Conservation (phyloP, 805 yeast species). For the Zygosaccharomyces lentus region DNA sequence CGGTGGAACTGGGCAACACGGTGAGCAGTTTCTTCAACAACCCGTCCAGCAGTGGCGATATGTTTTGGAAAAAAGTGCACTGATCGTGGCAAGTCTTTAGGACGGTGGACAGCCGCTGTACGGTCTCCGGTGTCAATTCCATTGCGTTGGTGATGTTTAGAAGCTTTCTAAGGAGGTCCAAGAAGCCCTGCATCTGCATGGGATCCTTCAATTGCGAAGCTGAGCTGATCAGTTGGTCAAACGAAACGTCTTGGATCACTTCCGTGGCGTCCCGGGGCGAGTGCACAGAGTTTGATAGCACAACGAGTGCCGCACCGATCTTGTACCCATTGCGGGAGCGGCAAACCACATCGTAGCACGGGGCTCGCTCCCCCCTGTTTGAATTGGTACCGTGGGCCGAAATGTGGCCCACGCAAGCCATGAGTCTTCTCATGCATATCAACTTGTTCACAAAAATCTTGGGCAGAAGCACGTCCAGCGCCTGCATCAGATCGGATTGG, state of each 20-base stretch:
- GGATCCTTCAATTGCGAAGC: slow-evolving; percentile 27
- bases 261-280: slow-evolving; percentile 22
- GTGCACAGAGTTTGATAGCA: slow-evolving; percentile 28
- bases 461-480: slow-evolving; percentile 16
- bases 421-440: slow-evolving; percentile 32
- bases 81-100: slow-evolving; percentile 27
- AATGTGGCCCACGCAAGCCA: slow-evolving; percentile 25
- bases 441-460: slow-evolving; percentile 28
- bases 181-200: slow-evolving; percentile 32
- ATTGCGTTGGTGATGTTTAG: slow-evolving; percentile 23
- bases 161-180: slow-evolving; percentile 29
- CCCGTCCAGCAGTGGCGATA: slow-evolving; percentile 22
- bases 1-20: slow-evolving; percentile 25
- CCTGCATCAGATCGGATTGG: slow-evolving; percentile 17
- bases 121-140: slow-evolving; percentile 16
- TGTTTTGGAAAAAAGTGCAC: slow-evolving; percentile 23
- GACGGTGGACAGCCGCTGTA: slow-evolving; percentile 11
- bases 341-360: slow-evolving; percentile 16
- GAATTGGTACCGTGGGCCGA: slow-evolving; percentile 25
- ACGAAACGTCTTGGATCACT: slow-evolving; percentile 12
- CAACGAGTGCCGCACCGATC: slow-evolving; percentile 24
- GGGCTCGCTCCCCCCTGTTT: slow-evolving; percentile 20
- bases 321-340: slow-evolving; percentile 20
- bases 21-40: slow-evolving; percentile 28
- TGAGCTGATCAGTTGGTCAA: slow-evolving; percentile 15